A percentile compares a stretch with the other conserved stretches of the same genome.
Evolutionary conservation across 805 yeast genomes (phyloP).

Genomic region (Phaffomyces thermotolerans): DNA sequence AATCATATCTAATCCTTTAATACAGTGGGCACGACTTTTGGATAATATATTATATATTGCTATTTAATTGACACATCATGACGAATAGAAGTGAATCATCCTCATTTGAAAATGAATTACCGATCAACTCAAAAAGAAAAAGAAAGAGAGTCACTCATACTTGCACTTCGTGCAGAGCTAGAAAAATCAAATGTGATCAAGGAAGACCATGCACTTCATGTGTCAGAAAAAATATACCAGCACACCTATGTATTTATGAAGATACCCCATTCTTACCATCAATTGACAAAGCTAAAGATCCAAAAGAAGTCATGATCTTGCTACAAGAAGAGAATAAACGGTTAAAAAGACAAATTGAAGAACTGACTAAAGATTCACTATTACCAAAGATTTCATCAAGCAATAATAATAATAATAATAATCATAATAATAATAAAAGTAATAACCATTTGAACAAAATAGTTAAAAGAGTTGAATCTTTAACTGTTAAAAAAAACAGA

Average conservation of each 20-base stretch:
- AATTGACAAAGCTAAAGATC: constrained; percentile 11
- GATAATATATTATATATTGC: too few species aligned
- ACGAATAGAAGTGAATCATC: neutral
- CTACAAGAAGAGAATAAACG: constrained; percentile 14
- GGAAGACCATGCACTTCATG: constrained; percentile 21
- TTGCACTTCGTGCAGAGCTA: constrained; percentile 18
- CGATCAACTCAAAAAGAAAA: neutral
- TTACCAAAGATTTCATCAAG: neutral
- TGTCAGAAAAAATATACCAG: constrained; percentile 17
- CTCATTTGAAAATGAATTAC: neutral
- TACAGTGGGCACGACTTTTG: too few species aligned
- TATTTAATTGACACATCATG: neutral
- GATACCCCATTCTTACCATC: constrained; percentile 25
- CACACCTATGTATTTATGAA: constrained; percentile 20
- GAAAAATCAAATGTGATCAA: constrained; percentile 23
- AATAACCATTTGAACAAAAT: neutral
- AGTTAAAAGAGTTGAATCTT: constrained; percentile 5
- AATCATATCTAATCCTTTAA: too few species aligned
- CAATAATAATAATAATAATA: neutral
- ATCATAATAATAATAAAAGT: neutral
- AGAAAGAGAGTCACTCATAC: constrained; percentile 14
- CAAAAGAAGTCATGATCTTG: constrained; percentile 9
- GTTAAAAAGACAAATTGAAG: constrained; percentile 12
- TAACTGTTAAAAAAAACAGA: constrained; percentile 10
- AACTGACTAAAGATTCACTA: neutral